Evolutionary conservation across 331 rosid genomes (phyloP), one percentile per base, ranked within the genome.

Genomic region (Phaseolus coccineus): DNA sequence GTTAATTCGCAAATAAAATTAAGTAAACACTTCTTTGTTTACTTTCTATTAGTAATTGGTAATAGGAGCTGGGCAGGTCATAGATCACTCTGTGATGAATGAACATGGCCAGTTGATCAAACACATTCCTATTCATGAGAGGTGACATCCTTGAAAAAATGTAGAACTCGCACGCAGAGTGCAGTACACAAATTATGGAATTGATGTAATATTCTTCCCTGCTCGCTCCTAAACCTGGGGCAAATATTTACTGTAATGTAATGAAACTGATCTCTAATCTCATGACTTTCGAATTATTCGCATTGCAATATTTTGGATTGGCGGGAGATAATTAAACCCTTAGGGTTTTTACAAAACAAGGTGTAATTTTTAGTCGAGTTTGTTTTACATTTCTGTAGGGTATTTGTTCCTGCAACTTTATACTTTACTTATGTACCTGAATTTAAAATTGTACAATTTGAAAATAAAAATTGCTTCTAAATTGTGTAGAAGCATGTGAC

Each of bases 1-100:
- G 75, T 61, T 67, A 44, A 57, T 50, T 30, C 55, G 22, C 74
- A 47, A 61, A 53, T 16, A 67, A 73, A 66, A 50, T 81, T 48
- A 68, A 66, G 77, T 77, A 77, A 76, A 51, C 78, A 52, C 46
- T 31, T 62, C 16, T 80, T 63, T 80, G 62, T 66, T 24, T 63
- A 47, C 78, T 40, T 40, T 3, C 11, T 39, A 10, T 24, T 68
- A 39, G 33, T 9, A 9, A 19, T 42, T 44, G 22, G 52, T 39
- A 37, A 13, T 42, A 68, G 55, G 37, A 69, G 56, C 5, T 68
- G 24, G 37, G 39, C 37, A 42, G 57, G 40, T 46, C 37, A 44
- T 68, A 39, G 55, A 44, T 46, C 39, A 11, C 11, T 68, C 13
- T 35, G 4, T 6, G 56, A 42, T 37, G 42, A 61, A 30, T 39